These are phyloP conservation scores for Coprinopsis sp. DNA, from an alignment of 768 basidiomycete genomes.

Conservation along the genomic window DNA sequence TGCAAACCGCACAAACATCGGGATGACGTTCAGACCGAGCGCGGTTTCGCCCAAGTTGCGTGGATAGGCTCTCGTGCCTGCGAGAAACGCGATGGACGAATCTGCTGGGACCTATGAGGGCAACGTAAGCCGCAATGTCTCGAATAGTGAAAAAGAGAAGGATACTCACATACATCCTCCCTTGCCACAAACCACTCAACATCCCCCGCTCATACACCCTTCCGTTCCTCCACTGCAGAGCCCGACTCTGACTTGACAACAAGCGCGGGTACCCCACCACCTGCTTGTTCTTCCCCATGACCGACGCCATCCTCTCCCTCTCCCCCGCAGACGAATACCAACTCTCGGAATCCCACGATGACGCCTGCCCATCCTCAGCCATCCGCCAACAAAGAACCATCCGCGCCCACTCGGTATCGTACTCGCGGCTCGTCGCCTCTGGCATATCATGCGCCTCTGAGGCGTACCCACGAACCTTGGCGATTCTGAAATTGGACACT, in stretches of 20 bases:
- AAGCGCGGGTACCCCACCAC: conserved; percentile 58
- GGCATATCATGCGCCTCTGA: too few relatives aligned
- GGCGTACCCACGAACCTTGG: too few relatives aligned
- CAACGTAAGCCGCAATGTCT: too few relatives aligned
- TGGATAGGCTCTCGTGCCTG: conserved; percentile 16
- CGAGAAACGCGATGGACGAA: conserved; percentile 12
- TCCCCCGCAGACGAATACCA: not conserved
- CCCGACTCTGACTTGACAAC: conserved; percentile 36
- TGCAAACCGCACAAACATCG: conserved; percentile 53
- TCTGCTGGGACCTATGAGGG: conserved; percentile 19
- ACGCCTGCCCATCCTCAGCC: not conserved
- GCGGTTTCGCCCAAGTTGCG: conserved; percentile 29
- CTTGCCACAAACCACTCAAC: conserved; percentile 58
- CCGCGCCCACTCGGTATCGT: not conserved
- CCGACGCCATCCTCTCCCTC: too few relatives aligned
- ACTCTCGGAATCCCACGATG: not conserved
- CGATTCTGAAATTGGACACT: too few relatives aligned
- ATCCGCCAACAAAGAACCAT: not conserved
- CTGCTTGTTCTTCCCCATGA: conserved; percentile 32
- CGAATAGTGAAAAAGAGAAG: conserved; percentile 2
- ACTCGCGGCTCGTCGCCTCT: not conserved
- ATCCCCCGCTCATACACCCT: conserved; percentile 45
- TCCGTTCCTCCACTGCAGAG: conserved; percentile 21
- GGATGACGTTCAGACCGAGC: conserved; percentile 36
- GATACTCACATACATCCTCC: conserved; percentile 52